Evolutionary conservation across 2,329 filamentous ascomycete species (phyloP).

Genomic region (Pseudogymnoascus verrucosus): DNA sequence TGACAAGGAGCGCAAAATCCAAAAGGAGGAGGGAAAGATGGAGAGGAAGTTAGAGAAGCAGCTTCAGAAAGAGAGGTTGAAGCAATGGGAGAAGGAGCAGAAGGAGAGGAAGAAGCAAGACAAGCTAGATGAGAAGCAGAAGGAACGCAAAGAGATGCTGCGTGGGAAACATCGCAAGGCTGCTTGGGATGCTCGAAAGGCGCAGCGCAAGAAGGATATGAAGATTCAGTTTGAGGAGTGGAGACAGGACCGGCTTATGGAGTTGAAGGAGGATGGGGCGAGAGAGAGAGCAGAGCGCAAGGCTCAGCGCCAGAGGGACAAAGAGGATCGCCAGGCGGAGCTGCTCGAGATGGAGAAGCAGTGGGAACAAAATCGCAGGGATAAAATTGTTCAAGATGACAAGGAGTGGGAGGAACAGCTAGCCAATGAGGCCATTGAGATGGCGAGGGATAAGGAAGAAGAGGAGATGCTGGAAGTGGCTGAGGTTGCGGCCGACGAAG

Average conservation of each 20-base stretch:
- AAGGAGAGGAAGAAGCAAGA: not conserved
- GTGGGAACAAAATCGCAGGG: constrained; percentile 3
- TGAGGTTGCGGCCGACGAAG: not conserved
- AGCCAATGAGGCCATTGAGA: not conserved
- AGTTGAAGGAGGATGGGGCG: not conserved
- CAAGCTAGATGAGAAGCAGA: not conserved
- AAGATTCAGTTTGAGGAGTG: not conserved
- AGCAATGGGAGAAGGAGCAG: not conserved
- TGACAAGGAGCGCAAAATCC: not conserved
- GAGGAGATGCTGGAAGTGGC: not conserved
- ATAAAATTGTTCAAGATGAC: not conserved
- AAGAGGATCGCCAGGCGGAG: not conserved
- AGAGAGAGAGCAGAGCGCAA: not conserved
- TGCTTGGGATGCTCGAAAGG: not conserved
- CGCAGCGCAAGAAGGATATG: not conserved
- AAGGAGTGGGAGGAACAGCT: constrained; percentile 4
- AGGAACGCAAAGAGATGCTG: not conserved
- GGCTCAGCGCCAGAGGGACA: not conserved
- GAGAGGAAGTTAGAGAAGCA: not conserved
- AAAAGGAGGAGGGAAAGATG: not conserved
- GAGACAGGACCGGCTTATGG: not conserved
- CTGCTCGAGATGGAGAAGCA: constrained; percentile 3
- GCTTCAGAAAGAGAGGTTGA: not conserved
- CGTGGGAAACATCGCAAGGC: not conserved
- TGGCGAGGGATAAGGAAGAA: not conserved